phyloP scores from a whole-genome alignment of 2,329 filamentous ascomycete species.

The Penicillium digitatum region DNA sequence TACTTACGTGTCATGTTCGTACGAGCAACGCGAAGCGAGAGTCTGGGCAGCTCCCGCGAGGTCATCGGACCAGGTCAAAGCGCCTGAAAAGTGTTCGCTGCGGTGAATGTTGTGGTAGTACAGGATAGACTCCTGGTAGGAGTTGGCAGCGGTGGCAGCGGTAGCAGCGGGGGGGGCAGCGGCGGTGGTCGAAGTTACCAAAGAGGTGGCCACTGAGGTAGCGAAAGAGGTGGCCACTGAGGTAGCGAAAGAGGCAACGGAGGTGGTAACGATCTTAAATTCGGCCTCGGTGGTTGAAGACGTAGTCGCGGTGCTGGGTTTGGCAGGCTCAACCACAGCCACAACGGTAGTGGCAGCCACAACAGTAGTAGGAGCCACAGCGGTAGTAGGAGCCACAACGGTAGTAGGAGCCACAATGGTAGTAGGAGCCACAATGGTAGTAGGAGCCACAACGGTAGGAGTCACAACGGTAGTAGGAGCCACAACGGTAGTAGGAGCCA shows the following conservation, averaged over 20 bases:
- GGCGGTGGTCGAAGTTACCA: slow-evolving; percentile 21
- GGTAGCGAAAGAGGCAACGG: slow-evolving; percentile 42
- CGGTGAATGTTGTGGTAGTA: slow-evolving; percentile 85
- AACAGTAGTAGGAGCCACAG: not conserved
- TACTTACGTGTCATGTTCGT: slow-evolving; percentile 73
- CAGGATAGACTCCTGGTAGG: slow-evolving; percentile 44
- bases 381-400: not conserved
- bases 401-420: not conserved
- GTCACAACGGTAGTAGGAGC: not conserved
- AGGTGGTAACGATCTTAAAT: slow-evolving; percentile 31
- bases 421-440: not conserved
- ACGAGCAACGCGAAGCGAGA: slow-evolving; percentile 65
- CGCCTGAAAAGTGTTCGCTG: slow-evolving; percentile 68
- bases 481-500: not conserved
- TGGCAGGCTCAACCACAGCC: not conserved
- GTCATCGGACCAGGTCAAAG: slow-evolving; percentile 61
- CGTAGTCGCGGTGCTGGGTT: slow-evolving; percentile 14
- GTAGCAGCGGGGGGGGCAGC: slow-evolving; percentile 30
- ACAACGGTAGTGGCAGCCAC: not conserved
- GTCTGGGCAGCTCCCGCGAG: slow-evolving; percentile 62
- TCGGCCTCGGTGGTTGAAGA: slow-evolving; percentile 18
- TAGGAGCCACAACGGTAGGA: not conserved
- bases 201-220: slow-evolving; percentile 28
- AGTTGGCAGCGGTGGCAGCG: slow-evolving; percentile 30
- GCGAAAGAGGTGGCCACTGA: slow-evolving; percentile 21